Base-by-base conservation (phyloP, 345 rosid species). In the Ceriops tagal region DNA sequence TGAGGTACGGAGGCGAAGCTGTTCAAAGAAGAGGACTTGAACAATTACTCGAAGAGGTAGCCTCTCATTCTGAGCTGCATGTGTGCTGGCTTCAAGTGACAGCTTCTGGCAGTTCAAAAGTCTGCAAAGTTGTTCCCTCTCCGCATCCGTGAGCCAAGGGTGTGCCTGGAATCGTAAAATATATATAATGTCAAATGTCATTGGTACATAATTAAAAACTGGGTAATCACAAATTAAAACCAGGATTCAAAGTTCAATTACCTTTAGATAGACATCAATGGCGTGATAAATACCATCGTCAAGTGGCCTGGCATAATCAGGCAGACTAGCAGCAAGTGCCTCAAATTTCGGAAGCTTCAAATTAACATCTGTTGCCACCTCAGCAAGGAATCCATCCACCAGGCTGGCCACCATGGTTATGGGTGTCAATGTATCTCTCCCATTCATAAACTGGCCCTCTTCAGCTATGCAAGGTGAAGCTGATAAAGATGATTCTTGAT, bases 211-310 rank as follows among this genome's bases (percentile, higher is more conserved):
- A 43, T 43, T 43, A 13, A 43, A 43, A 43, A 3, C 18, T 43
- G 3, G 49, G 16, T 43, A 43, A 43, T 15, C 15, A 9, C 11
- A 1, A 56, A 56, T 15, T 56, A 27, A 24, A 56, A 11, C 6
- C 18, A 24, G 6, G 28, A 56, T 21, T 56, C 11, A 6, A 16
- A 15, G 34, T 32, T 37, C 30, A 3, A 19, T 68, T 83, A 91
- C 98, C 98, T 91, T 93, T 58, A 93, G 87, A 70, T 77, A 93
- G 69, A 89, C 83, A 71, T 93, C 98, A 49, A 87, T 87, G 31
- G 97, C 96, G 15, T 86, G 96, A 79, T 93, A 93, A 62, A 93
- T 75, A 53, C 98, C 96, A 65, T 93, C 98, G 52, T 93, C 90
- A 51, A 85, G 31, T 35, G 95, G 82, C 73, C 98, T 85, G 58